Base-by-base conservation (phyloP, 495 filamentous ascomycete genomes). In the Cercophora samala region DNA sequence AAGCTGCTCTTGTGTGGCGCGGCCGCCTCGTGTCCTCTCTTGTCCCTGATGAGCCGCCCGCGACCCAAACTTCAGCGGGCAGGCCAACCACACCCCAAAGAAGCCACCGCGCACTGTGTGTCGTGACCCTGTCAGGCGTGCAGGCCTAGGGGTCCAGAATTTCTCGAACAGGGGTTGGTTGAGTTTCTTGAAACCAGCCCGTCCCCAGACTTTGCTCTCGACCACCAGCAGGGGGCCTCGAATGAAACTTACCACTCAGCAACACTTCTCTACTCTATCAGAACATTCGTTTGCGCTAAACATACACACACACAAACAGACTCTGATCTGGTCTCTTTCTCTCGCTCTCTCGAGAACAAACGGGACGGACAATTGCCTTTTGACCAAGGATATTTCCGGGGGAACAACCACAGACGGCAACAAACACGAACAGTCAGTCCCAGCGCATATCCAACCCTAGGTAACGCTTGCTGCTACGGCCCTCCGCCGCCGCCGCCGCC, bases 181-280 rank as follows among this genome's bases (percentile, higher is more conserved):
- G 23, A 67, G 68, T 64, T 66, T 74, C 66, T 72, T 75, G 70
- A 72, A 75, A 75, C 70, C 62, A 37, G 58, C 61, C 61, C 46
- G 52, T 59, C 70, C 65, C 66, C 66, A 70, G 62, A 73, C 66
- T 67, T 64, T 64, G 24, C 64, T 29, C 58, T 64, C 64, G 53
- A 46, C 69, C 69, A 65, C 46, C 58, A 66, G 52, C 60, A 64
- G 66, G 63, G 69, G 69, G 69, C 56, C 66, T 58, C 54, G 37
- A 66, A 32, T 64, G 54, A 63, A 65, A 65, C 42, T 58, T 46
- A 46, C 13, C 37, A 8, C 8, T 32, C 29, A 46, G 37, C 37
- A 46, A 46, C 26, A 29, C 37, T 46, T 46, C 37, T 46, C 37
- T 46, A 13, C 37, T 29, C 26, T 46, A 18, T 46, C 37, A 46